Evolutionary conservation across 2,329 filamentous ascomycete species (phyloP), one percentile per base, ranked within the genome.

Genomic region (Orbilia brochopaga): DNA sequence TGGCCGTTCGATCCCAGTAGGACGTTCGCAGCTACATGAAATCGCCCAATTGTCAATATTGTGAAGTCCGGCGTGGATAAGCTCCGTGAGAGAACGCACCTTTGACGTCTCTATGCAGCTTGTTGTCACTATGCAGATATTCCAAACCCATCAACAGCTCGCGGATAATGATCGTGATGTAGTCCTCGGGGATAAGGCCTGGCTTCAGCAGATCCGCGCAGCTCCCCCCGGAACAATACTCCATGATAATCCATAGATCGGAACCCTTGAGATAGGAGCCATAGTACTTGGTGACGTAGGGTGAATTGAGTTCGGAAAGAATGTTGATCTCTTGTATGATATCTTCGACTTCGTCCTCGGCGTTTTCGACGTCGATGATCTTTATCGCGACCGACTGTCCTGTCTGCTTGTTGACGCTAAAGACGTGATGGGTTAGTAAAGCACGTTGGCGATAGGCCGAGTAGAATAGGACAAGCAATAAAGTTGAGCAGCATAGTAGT

Each of bases 261-360:
- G 92, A 94, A 23, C 93, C 94, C 78, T 96, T 96, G 76, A 96
- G 87, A 78, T 94, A 97, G 64, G 93, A 97, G 75, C 94, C 94
- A 81, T 96, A 92, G 83, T 99, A 99, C 80, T 95, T 94, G 42
- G 94, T 99, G 74, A 97, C 93, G 78, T 95, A 96, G 17, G 92
- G 92, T 17, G 93, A 97, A 81, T 95, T 91, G 75, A 99, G 86
- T 80, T 96, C 93, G 32, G 94, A 96, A 62, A 99, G 85, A 77
- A 99, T 97, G 75, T 93, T 92, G 76, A 99, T 97, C 81, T 99
- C 94, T 79, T 96, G 92, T 79, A 97, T 97, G 77, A 99, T 99
- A 81, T 99, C 94, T 82, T 97, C 94, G 76, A 99, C 93, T 81
- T 99, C 94, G 80, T 99, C 94, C 81, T 99, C 94, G 78, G 94